Percentiles rank a stretch among this genome's conserved stretches.
These are phyloP conservation scores for Aspergillus sclerotiicarbonarius DNA, from an alignment of 495 filamentous ascomycete genomes.

Conservation along the genomic window DNA sequence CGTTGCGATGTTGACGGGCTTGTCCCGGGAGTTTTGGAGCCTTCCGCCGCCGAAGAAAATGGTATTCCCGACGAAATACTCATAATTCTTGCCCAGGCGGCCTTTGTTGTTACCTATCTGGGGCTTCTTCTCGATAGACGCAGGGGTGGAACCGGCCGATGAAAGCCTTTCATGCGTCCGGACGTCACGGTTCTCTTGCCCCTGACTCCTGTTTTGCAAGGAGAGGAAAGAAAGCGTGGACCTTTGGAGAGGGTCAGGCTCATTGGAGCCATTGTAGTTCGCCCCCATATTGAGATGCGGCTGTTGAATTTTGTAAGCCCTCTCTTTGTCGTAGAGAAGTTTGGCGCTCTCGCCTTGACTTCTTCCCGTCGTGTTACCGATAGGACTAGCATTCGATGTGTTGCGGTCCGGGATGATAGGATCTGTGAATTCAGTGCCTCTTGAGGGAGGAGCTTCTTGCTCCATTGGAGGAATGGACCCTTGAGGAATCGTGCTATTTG, in stretches of 20 bases:
- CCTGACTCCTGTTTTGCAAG: constrained; percentile 49
- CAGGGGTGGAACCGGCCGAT: constrained; percentile 71
- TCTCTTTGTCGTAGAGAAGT: constrained; percentile 59
- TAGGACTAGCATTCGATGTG: constrained; percentile 73
- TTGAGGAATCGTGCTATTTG: constrained; percentile 42
- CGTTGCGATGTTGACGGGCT: constrained; percentile 90
- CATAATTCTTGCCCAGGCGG: constrained; percentile 66
- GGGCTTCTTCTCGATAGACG: constrained; percentile 33
- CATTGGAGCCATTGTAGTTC: constrained; percentile 48
- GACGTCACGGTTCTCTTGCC: constrained; percentile 48
- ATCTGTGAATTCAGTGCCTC: constrained; percentile 78
- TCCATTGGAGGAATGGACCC: constrained; percentile 47
- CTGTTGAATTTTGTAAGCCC: constrained; percentile 48
- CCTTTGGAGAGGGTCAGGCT: constrained; percentile 55
- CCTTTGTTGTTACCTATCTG: constrained; percentile 26
- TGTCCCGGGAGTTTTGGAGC: constrained; percentile 80
- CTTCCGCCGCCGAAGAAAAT: constrained; percentile 83
- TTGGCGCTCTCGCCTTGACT: constrained; percentile 73
- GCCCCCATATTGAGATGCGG: constrained; percentile 58
- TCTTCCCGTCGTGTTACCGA: constrained; percentile 58
- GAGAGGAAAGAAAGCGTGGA: constrained; percentile 71
- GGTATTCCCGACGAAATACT: constrained; percentile 92
- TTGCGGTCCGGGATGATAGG: constrained; percentile 58
- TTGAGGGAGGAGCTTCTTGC: constrained; percentile 63
- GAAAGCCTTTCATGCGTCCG: constrained; percentile 72